Percentiles rank a stretch among this genome's conserved stretches.
Evolutionary conservation across 2,329 filamentous ascomycete species (phyloP).

Genomic region (Cordyceps tenuipes): DNA sequence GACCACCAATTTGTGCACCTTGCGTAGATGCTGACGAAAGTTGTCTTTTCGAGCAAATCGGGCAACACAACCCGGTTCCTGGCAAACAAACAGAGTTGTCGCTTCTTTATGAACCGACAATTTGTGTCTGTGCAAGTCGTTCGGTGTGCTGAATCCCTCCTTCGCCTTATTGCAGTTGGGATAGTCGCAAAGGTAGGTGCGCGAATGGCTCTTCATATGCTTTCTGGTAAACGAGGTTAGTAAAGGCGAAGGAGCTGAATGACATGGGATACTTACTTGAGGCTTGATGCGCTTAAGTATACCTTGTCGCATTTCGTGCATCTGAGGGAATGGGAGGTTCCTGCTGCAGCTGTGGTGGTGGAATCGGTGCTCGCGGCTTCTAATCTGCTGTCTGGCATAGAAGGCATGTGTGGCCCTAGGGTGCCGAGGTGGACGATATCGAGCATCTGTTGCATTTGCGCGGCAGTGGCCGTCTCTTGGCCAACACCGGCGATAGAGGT

Average conservation of each 20-base stretch:
- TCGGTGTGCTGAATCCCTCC: constrained; percentile 68
- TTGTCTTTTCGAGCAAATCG: constrained; percentile 78
- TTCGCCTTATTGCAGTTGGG: constrained; percentile 39
- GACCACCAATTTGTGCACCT: constrained; percentile 47
- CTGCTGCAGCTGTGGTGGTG: neutral
- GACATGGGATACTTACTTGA: neutral
- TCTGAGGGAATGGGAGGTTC: neutral
- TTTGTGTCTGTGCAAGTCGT: constrained; percentile 74
- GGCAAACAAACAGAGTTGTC: constrained; percentile 18
- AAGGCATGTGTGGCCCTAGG: neutral
- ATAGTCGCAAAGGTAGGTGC: constrained; percentile 54
- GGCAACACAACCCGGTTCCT: constrained; percentile 17
- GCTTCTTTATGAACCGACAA: constrained; percentile 58
- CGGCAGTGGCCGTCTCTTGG: neutral
- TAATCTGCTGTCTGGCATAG: neutral
- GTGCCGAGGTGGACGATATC: neutral
- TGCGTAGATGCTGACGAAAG: constrained; percentile 68
- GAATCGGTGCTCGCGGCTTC: neutral
- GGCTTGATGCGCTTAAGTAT: neutral
- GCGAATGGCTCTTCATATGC: constrained; percentile 62
- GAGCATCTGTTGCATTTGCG: constrained; percentile 2
- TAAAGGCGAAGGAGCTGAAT: neutral
- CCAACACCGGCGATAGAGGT: neutral
- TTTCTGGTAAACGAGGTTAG: constrained; percentile 46
- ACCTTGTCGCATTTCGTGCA: neutral